Evolutionary conservation across 108 stramenopile species (phyloP), one percentile per base, ranked within the genome.

Genomic region (Asterionellopsis glacialis): DNA sequence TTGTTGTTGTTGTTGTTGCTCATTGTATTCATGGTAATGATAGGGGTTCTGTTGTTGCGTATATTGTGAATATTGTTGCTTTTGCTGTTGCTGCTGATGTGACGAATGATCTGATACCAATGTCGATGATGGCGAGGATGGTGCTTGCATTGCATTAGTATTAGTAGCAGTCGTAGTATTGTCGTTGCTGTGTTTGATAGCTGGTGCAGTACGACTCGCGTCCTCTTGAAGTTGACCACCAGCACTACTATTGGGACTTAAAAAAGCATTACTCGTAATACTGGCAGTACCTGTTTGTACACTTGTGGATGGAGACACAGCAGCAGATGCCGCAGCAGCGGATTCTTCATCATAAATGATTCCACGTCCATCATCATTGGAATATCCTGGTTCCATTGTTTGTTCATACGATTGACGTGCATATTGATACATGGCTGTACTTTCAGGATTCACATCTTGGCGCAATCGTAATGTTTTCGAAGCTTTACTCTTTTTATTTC

Each of bases 341-440:
- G 33, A 2, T 33, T 33, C 33, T 33, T 33, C 33, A 7, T 33
- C 33, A 33, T 33, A 33, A 2, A 33, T 7, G 2, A 33, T 33
- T 33, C 33, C 33, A 33, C 33, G 33, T 5, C 7, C 33, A 7
- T 33, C 33, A 41, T 65, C 57, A 55, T 72, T 72, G 44, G 51
- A 52, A 11, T 59, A 48, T 7, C 25, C 42, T 12, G 58, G 48
- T 45, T 61, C 65, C 11, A 77, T 68, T 11, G 78, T 83, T 56
- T 74, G 73, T 1, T 73, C 64, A 70, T 77, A 83, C 48, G 79
- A 78, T 42, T 77, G 67, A 57, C 73, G 45, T 1, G 82, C 82
- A 61, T 83, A 80, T 48, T 78, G 63, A 59, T 77, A 83, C 55
- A 63, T 60, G 16, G 69, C 22, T 25, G 52, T 11, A 33, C 7